phyloP scores from a whole-genome alignment of 2,329 filamentous ascomycete species.

The Coniochaeta sp. region DNA sequence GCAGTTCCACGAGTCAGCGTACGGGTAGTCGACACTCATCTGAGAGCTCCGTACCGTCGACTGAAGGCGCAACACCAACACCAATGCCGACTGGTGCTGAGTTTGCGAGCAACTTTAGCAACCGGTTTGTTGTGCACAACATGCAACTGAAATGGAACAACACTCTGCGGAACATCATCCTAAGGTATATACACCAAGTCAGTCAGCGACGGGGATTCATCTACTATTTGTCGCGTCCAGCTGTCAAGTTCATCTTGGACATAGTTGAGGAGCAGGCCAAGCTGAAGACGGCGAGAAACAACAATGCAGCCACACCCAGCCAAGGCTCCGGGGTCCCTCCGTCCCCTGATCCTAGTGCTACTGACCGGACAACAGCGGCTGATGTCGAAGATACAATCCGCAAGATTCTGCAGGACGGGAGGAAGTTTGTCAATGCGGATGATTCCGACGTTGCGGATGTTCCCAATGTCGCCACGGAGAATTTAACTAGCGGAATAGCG shows the following conservation, averaged over 20 bases:
- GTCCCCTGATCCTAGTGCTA: constrained; percentile 29
- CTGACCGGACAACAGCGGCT: constrained; percentile 49
- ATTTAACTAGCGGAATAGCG: constrained; percentile 69
- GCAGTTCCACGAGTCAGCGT: neutral
- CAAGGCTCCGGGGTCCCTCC: constrained; percentile 16
- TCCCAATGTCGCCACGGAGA: constrained; percentile 41
- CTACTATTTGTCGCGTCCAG: constrained; percentile 92
- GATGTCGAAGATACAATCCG: constrained; percentile 80
- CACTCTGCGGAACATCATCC: constrained; percentile 85
- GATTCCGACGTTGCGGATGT: constrained; percentile 36
- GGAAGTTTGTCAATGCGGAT: constrained; percentile 70
- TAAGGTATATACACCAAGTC: constrained; percentile 96
- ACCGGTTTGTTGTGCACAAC: constrained; percentile 97
- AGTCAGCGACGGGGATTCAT: constrained; percentile 93
- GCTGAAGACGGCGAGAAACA: constrained; percentile 40
- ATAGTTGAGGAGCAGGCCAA: constrained; percentile 92
- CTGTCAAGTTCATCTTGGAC: constrained; percentile 96
- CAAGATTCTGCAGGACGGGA: constrained; percentile 76
- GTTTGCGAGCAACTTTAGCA: constrained; percentile 92
- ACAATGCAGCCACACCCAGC: constrained; percentile 12
- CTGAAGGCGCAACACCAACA: constrained; percentile 46
- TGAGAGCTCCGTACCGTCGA: constrained; percentile 37
- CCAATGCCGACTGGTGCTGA: constrained; percentile 68
- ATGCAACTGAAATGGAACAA: constrained; percentile 99
- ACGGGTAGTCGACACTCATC: constrained; percentile 21